Base-by-base conservation (phyloP, 805 yeast genomes). In the Yarrowia deformans region DNA sequence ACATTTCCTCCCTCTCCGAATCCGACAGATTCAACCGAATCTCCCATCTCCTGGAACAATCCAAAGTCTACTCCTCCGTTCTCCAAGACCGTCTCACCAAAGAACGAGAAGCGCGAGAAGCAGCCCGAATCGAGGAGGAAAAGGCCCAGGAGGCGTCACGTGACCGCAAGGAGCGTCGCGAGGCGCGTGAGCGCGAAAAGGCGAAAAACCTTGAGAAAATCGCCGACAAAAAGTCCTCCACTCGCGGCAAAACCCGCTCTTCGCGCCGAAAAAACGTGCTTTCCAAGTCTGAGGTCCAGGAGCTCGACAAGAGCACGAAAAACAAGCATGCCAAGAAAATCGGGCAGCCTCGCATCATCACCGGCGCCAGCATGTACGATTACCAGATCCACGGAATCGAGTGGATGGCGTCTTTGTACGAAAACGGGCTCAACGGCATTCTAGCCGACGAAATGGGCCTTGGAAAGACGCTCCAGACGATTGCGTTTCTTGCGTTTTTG, bases 361-460 rank as follows among this genome's bases (percentile, higher is more conserved):
- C 84, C 0, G 87, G 87, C 8, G 90, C 91, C 39, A 74, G 75
- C 0, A 81, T 94, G 83, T 91, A 92, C 75, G 90, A 88, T 37
- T 93, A 95, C 75, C 99, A 94, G 78, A 77, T 91, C 19, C 93
- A 90, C 69, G 99, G 98, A 0, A 83, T 94, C 69, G 93, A 91
- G 72, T 94, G 98, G 98, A 80, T 95, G 50, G 84, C 89, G 14
- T 89, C 97, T 0, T 79, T 94, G 34, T 95, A 90, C 77, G 97
- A 93, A 75, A 95, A 94, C 78, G 99, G 98, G 0, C 81, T 94
- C 37, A 94, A 94, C 77, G 99, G 98, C 1, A 93, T 95, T 43
- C 80, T 95, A 23, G 98, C 98, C 0, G 98, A 95, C 79, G 98
- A 94, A 77, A 94, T 94, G 99, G 98, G 98, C 0, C 81, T 94